Conservation (phyloP, 139 green algal species). For the Nannochloris sp. region DNA sequence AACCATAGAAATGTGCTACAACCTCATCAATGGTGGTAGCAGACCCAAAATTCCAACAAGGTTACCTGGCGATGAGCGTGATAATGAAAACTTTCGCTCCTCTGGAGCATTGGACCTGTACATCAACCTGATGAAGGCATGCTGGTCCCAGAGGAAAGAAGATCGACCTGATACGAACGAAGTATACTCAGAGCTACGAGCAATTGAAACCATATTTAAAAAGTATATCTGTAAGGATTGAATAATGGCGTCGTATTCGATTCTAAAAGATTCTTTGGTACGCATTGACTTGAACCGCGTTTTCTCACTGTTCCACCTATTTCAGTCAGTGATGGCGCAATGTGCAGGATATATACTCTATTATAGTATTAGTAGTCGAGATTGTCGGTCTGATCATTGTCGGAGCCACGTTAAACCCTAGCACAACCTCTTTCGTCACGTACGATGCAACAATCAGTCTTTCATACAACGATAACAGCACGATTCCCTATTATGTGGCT, state of each 20-base stretch:
- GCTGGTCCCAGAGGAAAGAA: slow-evolving; percentile 15
- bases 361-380: neutral
- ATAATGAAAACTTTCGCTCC: neutral
- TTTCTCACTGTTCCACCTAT: neutral
- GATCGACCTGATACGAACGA: slow-evolving; percentile 48
- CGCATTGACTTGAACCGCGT: neutral
- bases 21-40: neutral
- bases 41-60: neutral
- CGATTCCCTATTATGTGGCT: slow-evolving; percentile 22
- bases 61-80: neutral
- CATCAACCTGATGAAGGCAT: slow-evolving; percentile 12
- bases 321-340: neutral
- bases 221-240: neutral
- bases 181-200: slow-evolving; percentile 22
- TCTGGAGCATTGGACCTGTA: slow-evolving; percentile 1
- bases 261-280: slow-evolving; percentile 3
- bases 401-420: neutral
- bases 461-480: neutral
- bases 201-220: neutral
- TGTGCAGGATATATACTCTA: neutral
- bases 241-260: neutral
- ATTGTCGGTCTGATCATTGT: neutral
- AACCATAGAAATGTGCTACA: neutral
- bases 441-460: neutral
- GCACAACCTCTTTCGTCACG: neutral